Percentiles rank a stretch among this genome's conserved stretches.
Evolutionary conservation across 768 basidiomycete genomes (phyloP).

Genomic region (Termitomyces sp.): DNA sequence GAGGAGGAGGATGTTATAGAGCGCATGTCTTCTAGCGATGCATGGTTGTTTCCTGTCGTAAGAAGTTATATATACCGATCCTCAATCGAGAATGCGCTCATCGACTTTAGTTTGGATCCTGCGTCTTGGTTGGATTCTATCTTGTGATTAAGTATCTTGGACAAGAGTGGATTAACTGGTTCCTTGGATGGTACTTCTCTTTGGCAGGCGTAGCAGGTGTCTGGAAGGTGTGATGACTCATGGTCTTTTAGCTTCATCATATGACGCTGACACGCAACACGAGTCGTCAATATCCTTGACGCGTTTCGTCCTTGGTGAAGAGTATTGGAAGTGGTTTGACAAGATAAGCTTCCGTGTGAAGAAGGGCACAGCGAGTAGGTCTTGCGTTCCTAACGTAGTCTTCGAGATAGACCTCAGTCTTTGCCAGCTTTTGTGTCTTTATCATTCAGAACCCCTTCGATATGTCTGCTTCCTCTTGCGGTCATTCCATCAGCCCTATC

Average conservation of each 20-base stretch:
- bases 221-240: conserved; percentile 47
- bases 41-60: conserved; percentile 73
- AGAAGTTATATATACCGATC: conserved; percentile 18
- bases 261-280: not conserved
- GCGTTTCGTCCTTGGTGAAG: conserved; percentile 41
- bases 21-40: conserved; percentile 60
- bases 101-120: conserved; percentile 56
- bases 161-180: conserved; percentile 75
- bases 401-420: conserved; percentile 10
- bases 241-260: not conserved
- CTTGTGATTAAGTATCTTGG: conserved; percentile 69
- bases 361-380: conserved; percentile 41
- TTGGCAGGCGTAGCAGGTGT: conserved; percentile 59
- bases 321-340: conserved; percentile 55
- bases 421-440: conserved; percentile 28
- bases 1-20: conserved; percentile 57
- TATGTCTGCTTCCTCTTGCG: conserved; percentile 52
- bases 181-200: conserved; percentile 73
- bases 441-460: conserved; percentile 53
- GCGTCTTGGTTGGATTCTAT: conserved; percentile 63
- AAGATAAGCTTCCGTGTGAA: conserved; percentile 35
- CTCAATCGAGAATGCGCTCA: not conserved
- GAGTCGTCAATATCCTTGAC: conserved; percentile 49
- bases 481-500: conserved; percentile 56
- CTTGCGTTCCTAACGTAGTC: not conserved